Percentiles rank a stretch among this genome's conserved stretches.
Evolutionary conservation across 345 rosid genomes (phyloP).

Genomic region (Populus simonii): DNA sequence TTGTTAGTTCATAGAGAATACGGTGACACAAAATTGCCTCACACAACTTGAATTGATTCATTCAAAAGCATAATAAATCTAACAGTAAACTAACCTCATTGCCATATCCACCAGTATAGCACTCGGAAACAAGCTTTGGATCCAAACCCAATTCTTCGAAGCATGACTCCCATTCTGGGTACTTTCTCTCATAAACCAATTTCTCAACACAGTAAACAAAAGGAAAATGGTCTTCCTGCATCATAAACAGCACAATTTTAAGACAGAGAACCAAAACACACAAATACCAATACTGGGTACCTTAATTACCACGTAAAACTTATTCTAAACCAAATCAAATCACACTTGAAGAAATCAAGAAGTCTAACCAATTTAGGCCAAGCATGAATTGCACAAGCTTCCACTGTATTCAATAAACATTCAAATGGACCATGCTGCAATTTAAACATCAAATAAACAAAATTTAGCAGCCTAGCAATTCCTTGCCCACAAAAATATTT

Average conservation of each 20-base stretch:
- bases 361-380: constrained; percentile 22
- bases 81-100: constrained; percentile 42
- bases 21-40: background rate
- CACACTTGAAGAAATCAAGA: background rate
- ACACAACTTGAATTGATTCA: background rate
- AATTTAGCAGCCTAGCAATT: background rate
- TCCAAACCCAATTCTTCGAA: constrained; percentile 54
- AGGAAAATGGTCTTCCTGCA: constrained; percentile 75
- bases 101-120: constrained; percentile 62
- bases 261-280: too few relatives aligned
- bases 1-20: background rate
- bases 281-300: background rate
- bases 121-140: constrained; percentile 51
- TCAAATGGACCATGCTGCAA: constrained; percentile 84
- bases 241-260: background rate
- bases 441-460: background rate
- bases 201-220: constrained; percentile 72
- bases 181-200: constrained; percentile 50
- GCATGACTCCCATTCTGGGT: constrained; percentile 71
- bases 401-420: constrained; percentile 78
- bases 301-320: background rate
- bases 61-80: background rate
- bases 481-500: background rate
- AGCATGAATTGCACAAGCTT: constrained; percentile 75
- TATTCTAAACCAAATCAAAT: too few relatives aligned